A percentile compares a stretch with the other conserved stretches of the same genome.
phyloP scores from a whole-genome alignment of 2,329 filamentous ascomycete species.

The Chaetomiaceae sp. region DNA sequence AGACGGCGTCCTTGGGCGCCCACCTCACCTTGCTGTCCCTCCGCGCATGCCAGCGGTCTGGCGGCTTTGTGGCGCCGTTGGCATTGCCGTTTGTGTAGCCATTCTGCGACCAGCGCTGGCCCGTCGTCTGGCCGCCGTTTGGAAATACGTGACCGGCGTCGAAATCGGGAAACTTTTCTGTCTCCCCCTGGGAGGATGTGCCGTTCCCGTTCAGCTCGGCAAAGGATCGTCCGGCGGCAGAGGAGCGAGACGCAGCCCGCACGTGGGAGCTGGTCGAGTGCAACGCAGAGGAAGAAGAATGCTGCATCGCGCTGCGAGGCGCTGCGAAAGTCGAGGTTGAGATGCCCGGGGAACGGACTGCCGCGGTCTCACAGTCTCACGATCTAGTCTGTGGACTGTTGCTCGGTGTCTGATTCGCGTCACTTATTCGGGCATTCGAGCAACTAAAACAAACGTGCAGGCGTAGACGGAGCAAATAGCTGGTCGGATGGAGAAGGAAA shows the following conservation, averaged over 20 bases:
- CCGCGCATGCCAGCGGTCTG: constrained; percentile 58
- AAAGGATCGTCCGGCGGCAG: constrained; percentile 29
- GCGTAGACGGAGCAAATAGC: not conserved
- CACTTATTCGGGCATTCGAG: too few relatives aligned
- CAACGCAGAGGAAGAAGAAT: constrained; percentile 22
- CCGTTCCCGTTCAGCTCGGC: constrained; percentile 24
- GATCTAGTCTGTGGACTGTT: too few relatives aligned
- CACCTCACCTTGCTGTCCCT: constrained; percentile 43
- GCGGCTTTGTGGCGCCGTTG: constrained; percentile 21
- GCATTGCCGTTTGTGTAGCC: constrained; percentile 26
- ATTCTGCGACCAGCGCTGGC: constrained; percentile 28
- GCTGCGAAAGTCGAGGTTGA: not conserved
- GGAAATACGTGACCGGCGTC: constrained; percentile 33
- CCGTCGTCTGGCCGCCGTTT: constrained; percentile 20
- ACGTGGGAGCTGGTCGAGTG: constrained; percentile 26
- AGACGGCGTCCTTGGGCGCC: constrained; percentile 23
- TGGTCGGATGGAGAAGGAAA: not conserved
- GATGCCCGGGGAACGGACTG: too few relatives aligned
- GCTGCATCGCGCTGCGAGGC: constrained; percentile 33
- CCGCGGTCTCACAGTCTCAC: too few relatives aligned
- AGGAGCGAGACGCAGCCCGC: constrained; percentile 32
- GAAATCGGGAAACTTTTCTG: constrained; percentile 57
- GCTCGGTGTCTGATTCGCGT: too few relatives aligned
- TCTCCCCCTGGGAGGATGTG: constrained; percentile 31
- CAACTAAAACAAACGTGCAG: too few relatives aligned